These are phyloP conservation scores for Pythium chondricola DNA, from an alignment of 352 stramenopile genomes.

Conservation along the genomic window DNA sequence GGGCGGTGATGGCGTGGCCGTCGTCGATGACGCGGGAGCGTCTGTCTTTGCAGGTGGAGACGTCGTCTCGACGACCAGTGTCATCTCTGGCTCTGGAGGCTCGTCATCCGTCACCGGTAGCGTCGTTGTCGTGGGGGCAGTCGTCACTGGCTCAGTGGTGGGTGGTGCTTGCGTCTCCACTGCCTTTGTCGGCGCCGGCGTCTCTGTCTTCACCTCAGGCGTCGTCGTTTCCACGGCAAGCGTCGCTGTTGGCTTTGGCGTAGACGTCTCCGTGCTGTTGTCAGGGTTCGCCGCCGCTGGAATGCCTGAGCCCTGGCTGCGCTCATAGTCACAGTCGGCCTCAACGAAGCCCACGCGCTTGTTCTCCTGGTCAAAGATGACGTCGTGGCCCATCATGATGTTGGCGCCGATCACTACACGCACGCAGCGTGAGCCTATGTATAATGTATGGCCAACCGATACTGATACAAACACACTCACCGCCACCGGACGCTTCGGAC, in stretches of 20 bases:
- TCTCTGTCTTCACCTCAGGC: conserved; percentile 2
- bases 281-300: background rate
- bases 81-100: conserved; percentile 2
- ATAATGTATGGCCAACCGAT: too few relatives aligned
- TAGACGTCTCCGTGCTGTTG: background rate
- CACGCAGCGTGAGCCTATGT: too few relatives aligned
- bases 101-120: background rate
- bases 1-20: background rate
- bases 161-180: background rate
- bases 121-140: background rate
- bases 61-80: conserved; percentile 2
- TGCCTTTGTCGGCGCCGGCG: background rate
- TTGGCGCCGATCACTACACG: conserved; percentile 67
- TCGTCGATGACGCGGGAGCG: conserved; percentile 1
- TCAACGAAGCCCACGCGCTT: conserved; percentile 76
- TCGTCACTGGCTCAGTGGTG: background rate
- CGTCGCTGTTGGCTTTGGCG: background rate
- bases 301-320: conserved; percentile 5
- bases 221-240: background rate
- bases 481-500: conserved; percentile 53
- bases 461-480: too few relatives aligned
- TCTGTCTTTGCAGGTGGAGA: conserved; percentile 6
- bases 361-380: conserved; percentile 72
- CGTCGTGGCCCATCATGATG: conserved; percentile 77
- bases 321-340: conserved; percentile 41